phyloP scores from a whole-genome alignment of 129 eudicot species.

The Centaurea solstitialis region DNA sequence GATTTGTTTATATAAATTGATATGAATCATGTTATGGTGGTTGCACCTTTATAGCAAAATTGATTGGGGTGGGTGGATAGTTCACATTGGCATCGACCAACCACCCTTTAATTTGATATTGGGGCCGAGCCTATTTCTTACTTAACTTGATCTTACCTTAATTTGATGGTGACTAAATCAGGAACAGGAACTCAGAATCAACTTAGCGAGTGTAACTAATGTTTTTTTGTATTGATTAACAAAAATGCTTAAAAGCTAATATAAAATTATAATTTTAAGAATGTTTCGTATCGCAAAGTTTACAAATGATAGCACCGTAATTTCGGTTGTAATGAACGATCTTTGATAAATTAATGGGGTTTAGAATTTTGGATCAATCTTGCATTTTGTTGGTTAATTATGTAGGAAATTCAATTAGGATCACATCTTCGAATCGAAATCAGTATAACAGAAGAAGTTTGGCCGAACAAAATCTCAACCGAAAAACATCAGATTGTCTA shows the following conservation, averaged over 20 bases:
- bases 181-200: too few relatives aligned
- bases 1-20: not conserved
- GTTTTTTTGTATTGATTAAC: too few relatives aligned
- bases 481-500: too few relatives aligned
- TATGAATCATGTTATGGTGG: constrained; percentile 17
- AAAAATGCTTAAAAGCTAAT: not conserved
- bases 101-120: constrained; percentile 28
- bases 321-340: too few relatives aligned
- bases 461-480: too few relatives aligned
- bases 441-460: too few relatives aligned
- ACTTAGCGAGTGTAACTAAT: not conserved
- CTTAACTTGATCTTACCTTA: not conserved
- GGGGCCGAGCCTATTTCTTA: not conserved
- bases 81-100: constrained; percentile 24
- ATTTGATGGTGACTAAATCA: not conserved
- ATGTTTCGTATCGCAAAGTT: not conserved
- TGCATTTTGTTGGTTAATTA: too few relatives aligned
- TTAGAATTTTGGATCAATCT: too few relatives aligned
- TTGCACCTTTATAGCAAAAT: constrained; percentile 41
- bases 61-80: constrained; percentile 38
- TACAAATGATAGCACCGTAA: too few relatives aligned
- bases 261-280: not conserved
- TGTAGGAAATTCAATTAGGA: too few relatives aligned
- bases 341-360: too few relatives aligned
- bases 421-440: too few relatives aligned